Percentiles rank a stretch among this genome's conserved stretches.
These are phyloP conservation scores for Alternaria postmessia DNA, from an alignment of 2,329 filamentous ascomycete species.

Conservation along the genomic window DNA sequence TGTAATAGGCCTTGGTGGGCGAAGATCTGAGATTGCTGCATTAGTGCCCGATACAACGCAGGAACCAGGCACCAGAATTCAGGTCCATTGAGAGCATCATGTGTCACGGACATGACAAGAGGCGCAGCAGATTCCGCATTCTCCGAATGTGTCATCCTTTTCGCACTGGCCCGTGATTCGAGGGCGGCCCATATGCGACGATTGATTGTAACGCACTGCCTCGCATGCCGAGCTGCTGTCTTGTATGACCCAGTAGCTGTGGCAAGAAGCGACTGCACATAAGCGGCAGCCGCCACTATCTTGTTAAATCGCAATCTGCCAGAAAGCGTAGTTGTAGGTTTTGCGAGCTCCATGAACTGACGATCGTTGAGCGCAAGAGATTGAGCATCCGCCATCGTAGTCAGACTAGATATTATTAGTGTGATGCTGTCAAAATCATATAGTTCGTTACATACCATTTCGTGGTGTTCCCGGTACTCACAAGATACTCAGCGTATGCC, in stretches of 20 bases:
- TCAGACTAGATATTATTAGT: slow-evolving; percentile 35
- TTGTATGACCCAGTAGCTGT: slow-evolving; percentile 62
- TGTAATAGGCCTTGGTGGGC: slow-evolving; percentile 85
- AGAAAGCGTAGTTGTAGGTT: slow-evolving; percentile 44
- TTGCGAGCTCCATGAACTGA: slow-evolving; percentile 40
- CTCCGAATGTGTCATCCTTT: slow-evolving; percentile 24
- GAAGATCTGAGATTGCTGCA: slow-evolving; percentile 79
- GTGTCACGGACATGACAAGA: slow-evolving; percentile 53
- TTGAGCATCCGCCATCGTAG: slow-evolving; percentile 41
- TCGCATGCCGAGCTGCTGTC: slow-evolving; percentile 59
- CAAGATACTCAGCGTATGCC: slow-evolving; percentile 75
- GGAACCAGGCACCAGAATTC: slow-evolving; percentile 82
- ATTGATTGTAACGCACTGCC: slow-evolving; percentile 58
- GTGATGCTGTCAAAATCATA: background rate
- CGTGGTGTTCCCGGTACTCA: slow-evolving; percentile 70
- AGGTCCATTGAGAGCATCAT: slow-evolving; percentile 64
- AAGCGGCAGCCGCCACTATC: slow-evolving; percentile 66
- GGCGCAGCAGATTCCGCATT: slow-evolving; percentile 29
- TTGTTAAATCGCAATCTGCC: slow-evolving; percentile 56
- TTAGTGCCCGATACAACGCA: slow-evolving; percentile 74
- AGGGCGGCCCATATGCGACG: slow-evolving; percentile 61
- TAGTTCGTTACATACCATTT: slow-evolving; percentile 58
- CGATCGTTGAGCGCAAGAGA: slow-evolving; percentile 38
- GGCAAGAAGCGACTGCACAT: slow-evolving; percentile 71
- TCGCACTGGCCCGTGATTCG: slow-evolving; percentile 51